A percentile compares a stretch with the other conserved stretches of the same genome.
These are phyloP conservation scores for Ascochyta clinopodiicola DNA, from an alignment of 2,329 filamentous ascomycete genomes.

Conservation along the genomic window DNA sequence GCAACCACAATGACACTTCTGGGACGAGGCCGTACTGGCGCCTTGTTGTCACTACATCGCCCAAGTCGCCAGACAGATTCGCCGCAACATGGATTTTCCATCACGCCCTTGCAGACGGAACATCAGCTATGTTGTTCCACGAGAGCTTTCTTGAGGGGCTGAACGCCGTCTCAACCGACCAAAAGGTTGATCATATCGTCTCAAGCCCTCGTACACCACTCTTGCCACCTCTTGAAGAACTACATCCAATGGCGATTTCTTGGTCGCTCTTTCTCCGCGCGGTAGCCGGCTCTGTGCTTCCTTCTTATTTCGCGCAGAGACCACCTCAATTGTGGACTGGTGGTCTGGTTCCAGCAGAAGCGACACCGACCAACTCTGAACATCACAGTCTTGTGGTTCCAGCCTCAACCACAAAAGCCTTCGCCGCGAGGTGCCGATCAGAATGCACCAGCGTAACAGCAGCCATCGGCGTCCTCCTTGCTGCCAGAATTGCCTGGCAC, in stretches of 20 bases:
- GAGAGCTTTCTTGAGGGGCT: slow-evolving; percentile 50
- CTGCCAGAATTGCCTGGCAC: slow-evolving; percentile 45
- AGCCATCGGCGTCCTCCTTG: slow-evolving; percentile 49
- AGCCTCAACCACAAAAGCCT: slow-evolving; percentile 26
- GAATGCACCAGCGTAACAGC: slow-evolving; percentile 53
- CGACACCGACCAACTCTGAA: background rate
- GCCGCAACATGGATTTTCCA: slow-evolving; percentile 57
- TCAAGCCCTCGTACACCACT: slow-evolving; percentile 28
- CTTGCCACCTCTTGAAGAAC: slow-evolving; percentile 50
- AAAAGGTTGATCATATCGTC: slow-evolving; percentile 16
- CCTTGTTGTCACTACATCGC: slow-evolving; percentile 41
- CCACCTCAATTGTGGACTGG: slow-evolving; percentile 34
- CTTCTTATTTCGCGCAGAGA: slow-evolving; percentile 24
- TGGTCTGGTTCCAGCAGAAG: slow-evolving; percentile 14
- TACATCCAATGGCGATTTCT: slow-evolving; percentile 51
- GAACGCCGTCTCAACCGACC: background rate
- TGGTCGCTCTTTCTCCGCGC: slow-evolving; percentile 44
- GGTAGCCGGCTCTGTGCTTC: slow-evolving; percentile 45
- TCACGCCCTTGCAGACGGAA: slow-evolving; percentile 57
- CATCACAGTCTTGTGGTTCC: no score
- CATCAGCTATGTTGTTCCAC: slow-evolving; percentile 56
- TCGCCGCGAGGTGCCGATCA: slow-evolving; percentile 45
- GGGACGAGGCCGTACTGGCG: slow-evolving; percentile 53
- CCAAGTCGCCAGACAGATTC: slow-evolving; percentile 36
- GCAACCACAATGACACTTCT: slow-evolving; percentile 42